Evolutionary conservation across 2,329 filamentous ascomycete genomes (phyloP).

Genomic region (Neonectria hederae): DNA sequence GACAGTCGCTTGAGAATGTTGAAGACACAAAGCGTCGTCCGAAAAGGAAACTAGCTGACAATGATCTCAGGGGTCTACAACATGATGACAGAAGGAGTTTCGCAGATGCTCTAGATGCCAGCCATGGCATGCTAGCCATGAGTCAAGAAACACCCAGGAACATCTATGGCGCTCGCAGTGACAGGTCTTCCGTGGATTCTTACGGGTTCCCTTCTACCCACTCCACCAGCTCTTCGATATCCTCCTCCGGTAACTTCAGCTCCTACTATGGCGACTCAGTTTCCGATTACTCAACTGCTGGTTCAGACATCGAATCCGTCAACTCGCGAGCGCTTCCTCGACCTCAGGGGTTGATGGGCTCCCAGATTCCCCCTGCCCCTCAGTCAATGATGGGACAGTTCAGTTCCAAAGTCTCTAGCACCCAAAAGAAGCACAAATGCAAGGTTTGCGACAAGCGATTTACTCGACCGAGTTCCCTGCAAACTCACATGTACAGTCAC

Average conservation of each 20-base stretch:
- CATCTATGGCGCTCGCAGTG: slow-evolving; percentile 78
- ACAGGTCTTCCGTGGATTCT: slow-evolving; percentile 80
- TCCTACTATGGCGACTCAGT: slow-evolving; percentile 88
- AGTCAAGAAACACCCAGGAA: slow-evolving; percentile 94
- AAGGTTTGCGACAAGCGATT: slow-evolving; percentile 99
- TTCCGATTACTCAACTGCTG: slow-evolving; percentile 90
- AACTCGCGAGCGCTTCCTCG: slow-evolving; percentile 85
- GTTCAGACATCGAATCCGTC: slow-evolving; percentile 85
- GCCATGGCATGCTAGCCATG: slow-evolving; percentile 93
- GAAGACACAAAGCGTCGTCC: neutral
- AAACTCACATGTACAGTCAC: slow-evolving; percentile 99
- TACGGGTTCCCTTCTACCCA: slow-evolving; percentile 91
- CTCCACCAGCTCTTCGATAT: slow-evolving; percentile 90
- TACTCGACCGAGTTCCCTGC: slow-evolving; percentile 90
- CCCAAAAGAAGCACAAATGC: slow-evolving; percentile 99
- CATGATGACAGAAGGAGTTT: slow-evolving; percentile 73
- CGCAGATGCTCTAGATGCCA: slow-evolving; percentile 90
- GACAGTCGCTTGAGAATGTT: neutral
- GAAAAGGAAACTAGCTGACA: neutral
- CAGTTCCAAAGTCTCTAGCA: slow-evolving; percentile 95
- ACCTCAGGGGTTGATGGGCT: slow-evolving; percentile 71
- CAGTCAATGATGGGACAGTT: slow-evolving; percentile 99
- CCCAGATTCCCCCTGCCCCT: slow-evolving; percentile 79
- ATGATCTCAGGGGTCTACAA: slow-evolving; percentile 49
- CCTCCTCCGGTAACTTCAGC: slow-evolving; percentile 80